These are phyloP conservation scores for Drechslerella dactyloides DNA, from an alignment of 2,329 filamentous ascomycete species.

Conservation along the genomic window DNA sequence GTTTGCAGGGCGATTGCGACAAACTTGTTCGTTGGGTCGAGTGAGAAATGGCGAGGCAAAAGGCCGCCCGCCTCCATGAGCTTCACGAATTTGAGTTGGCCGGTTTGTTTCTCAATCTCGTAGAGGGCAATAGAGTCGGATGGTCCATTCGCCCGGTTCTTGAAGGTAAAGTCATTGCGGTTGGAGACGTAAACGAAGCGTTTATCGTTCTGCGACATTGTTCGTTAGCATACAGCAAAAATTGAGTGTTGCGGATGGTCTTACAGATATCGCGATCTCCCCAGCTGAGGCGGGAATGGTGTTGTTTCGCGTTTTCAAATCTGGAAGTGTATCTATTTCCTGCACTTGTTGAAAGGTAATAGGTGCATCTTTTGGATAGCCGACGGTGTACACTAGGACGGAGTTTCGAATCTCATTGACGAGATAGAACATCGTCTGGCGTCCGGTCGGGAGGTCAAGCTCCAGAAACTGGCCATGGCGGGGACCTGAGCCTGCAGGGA, in stretches of 20 bases:
- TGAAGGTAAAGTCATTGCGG: constrained; percentile 67
- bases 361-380: constrained; percentile 60
- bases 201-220: constrained; percentile 62
- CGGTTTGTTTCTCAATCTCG: constrained; percentile 64
- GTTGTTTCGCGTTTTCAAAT: constrained; percentile 19
- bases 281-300: constrained; percentile 60
- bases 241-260: constrained; percentile 52
- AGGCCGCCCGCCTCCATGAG: constrained; percentile 69
- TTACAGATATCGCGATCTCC: constrained; percentile 67
- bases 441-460: constrained; percentile 37
- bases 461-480: constrained; percentile 68
- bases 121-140: constrained; percentile 72
- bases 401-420: constrained; percentile 68
- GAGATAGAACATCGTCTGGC: constrained; percentile 66
- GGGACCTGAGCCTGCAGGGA: constrained; percentile 67
- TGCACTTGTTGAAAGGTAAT: constrained; percentile 59
- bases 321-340: constrained; percentile 61
- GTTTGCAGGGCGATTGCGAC: constrained; percentile 71
- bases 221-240: constrained; percentile 18
- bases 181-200: constrained; percentile 72
- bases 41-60: constrained; percentile 70
- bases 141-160: constrained; percentile 54
- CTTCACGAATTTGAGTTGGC: constrained; percentile 65
- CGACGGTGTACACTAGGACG: constrained; percentile 65
- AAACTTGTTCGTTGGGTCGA: constrained; percentile 69